Evolutionary conservation across 208 protist species (phyloP).

Genomic region (Wallacemonas rigidus): DNA sequence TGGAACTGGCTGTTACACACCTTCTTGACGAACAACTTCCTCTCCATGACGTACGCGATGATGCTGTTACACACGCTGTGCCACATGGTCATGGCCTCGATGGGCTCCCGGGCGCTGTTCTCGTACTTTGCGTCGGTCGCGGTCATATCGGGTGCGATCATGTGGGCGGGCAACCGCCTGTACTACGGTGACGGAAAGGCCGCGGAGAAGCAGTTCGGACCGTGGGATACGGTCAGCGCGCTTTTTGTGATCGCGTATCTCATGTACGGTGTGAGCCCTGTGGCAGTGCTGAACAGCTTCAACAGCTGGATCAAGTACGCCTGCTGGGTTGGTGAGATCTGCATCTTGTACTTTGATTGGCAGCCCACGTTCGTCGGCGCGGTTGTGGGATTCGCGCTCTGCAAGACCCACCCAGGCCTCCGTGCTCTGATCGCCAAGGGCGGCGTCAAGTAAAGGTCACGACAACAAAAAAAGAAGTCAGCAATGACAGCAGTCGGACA

Average conservation of each 20-base stretch:
- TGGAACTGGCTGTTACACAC: conserved; percentile 83
- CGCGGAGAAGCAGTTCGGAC: conserved; percentile 88
- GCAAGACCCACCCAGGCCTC: conserved; percentile 54
- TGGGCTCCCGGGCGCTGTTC: conserved; percentile 67
- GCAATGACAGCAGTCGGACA: too few relatives aligned
- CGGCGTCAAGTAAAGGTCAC: conserved; percentile 20
- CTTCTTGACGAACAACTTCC: conserved; percentile 90
- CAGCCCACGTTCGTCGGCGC: conserved; percentile 82
- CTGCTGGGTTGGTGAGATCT: conserved; percentile 81
- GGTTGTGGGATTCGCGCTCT: conserved; percentile 68
- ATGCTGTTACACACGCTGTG: conserved; percentile 88
- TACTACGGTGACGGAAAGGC: conserved; percentile 46
- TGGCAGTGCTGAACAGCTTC: conserved; percentile 81
- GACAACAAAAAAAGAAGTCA: not conserved
- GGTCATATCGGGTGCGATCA: conserved; percentile 70
- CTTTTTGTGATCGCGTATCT: conserved; percentile 88
- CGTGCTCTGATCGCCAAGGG: conserved; percentile 14
- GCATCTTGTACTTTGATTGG: conserved; percentile 91
- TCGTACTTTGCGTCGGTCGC: conserved; percentile 66
- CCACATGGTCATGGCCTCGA: conserved; percentile 67
- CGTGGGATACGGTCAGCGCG: conserved; percentile 84
- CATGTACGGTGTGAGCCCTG: conserved; percentile 67
- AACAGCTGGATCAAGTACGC: conserved; percentile 90
- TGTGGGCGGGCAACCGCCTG: conserved; percentile 69
- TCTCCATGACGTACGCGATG: conserved; percentile 89